Evolutionary conservation across 176 grass and related monocot species (phyloP), one percentile per base, ranked within the genome.

Genomic region (Cenchrus purpureus): DNA sequence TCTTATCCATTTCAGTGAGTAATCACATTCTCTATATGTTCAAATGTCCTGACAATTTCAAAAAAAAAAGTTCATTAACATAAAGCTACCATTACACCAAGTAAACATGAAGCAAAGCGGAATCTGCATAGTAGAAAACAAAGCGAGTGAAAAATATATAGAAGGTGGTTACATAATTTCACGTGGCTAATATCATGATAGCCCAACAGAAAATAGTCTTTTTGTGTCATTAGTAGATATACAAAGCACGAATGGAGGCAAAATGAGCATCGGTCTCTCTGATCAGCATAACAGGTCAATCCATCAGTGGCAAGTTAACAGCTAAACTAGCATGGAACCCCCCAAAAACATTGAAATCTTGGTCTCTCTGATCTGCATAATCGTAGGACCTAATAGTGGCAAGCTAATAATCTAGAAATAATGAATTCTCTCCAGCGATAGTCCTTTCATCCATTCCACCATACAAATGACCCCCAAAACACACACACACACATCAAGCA

Each of bases 1-100:
- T 97, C 87, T 94, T 97, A 65, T 97, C 91, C 91, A 95, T 95
- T 56, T 12, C 40, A 68, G 16, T 71, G n/a, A 61, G 37, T 49
- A n/a, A 54, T 79, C 28, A 14, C 59, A 66, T 74, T 84, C 46
- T 12, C 51, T 37, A 62, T 74, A 62, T 52, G n/a, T 32, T 5
- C 48, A 58, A 20, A 65, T 40, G 66, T 25, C 58, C 65, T 40
- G 14, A 16, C 46, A 61, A 65, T 74, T 70, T 67, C 20, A 49
- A 19, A 64, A 15, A 79, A 84, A 14, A 11, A 14, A 6, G 45
- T 46, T 9, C 45, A 46, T 71, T 51, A 55, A 32, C 6, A 29
- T 40, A 74, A 58, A 37, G 13, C 44, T 32, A 34, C 37, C 20
- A 3, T 44, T 3, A 43, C 40, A 46, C 45, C 7, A 46, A 46